Percentiles rank a stretch among this genome's conserved stretches.
Evolutionary conservation across 2,329 filamentous ascomycete species (phyloP).

Genomic region (Tricladium varicosporioides): DNA sequence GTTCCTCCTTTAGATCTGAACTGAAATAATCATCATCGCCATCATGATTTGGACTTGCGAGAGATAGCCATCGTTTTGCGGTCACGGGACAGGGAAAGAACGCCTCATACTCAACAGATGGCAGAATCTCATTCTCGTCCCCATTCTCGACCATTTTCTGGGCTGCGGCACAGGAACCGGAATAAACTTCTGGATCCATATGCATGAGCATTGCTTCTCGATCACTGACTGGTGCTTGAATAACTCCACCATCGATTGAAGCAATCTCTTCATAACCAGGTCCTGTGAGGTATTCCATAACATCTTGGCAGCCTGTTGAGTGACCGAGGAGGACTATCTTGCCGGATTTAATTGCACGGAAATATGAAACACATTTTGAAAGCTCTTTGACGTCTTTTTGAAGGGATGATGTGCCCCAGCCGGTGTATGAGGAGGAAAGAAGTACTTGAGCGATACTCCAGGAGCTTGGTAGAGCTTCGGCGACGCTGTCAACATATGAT

Average conservation of each 20-base stretch:
- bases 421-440: constrained; percentile 40
- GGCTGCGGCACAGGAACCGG: constrained; percentile 37
- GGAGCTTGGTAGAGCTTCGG: constrained; percentile 28
- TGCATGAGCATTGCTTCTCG: constrained; percentile 50
- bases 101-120: constrained; percentile 25
- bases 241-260: constrained; percentile 57
- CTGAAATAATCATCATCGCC: constrained; percentile 69
- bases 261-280: constrained; percentile 37
- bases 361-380: constrained; percentile 46
- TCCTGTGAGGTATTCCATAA: constrained; percentile 58
- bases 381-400: constrained; percentile 48
- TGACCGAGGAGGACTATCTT: constrained; percentile 69
- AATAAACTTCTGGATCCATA: constrained; percentile 37
- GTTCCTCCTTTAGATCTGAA: constrained; percentile 54
- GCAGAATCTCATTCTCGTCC: constrained; percentile 44
- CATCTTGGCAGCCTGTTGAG: constrained; percentile 67
- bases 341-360: constrained; percentile 40
- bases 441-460: constrained; percentile 48
- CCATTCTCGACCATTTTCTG: constrained; percentile 42
- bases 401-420: constrained; percentile 44
- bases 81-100: constrained; percentile 45
- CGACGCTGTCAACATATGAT: constrained; percentile 44
- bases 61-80: constrained; percentile 57
- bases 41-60: constrained; percentile 52
- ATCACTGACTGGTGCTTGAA: constrained; percentile 65